Evolutionary conservation across 1,139 yeast species (phyloP).

Genomic region (Protomyces inouyei): DNA sequence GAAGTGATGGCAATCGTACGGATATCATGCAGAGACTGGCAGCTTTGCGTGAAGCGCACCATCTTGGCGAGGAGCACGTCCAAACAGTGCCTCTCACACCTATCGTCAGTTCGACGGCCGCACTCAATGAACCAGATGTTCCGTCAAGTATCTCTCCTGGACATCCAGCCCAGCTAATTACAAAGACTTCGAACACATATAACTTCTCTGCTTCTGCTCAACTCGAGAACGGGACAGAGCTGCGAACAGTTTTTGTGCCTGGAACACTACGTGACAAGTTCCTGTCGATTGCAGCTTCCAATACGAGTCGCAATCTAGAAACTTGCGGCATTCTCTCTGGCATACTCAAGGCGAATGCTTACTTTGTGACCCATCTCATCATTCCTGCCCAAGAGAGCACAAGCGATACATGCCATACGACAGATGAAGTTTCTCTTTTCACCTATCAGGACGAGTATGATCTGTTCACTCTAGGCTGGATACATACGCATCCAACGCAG

Average conservation of each 20-base stretch:
- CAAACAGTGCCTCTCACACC: background rate
- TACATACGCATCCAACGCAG: conserved; percentile 65
- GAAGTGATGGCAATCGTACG: background rate
- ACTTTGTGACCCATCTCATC: conserved; percentile 53
- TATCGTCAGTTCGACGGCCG: background rate
- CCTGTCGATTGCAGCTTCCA: conserved; percentile 45
- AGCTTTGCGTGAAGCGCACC: background rate
- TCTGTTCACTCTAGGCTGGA: conserved; percentile 60
- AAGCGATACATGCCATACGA: conserved; percentile 54
- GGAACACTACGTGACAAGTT: conserved; percentile 44
- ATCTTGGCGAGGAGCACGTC: background rate
- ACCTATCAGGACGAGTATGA: conserved; percentile 51
- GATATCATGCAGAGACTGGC: background rate
- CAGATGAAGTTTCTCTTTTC: conserved; percentile 53
- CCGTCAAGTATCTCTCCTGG: background rate
- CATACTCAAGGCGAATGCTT: conserved; percentile 52
- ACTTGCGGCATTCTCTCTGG: conserved; percentile 64
- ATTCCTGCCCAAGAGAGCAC: conserved; percentile 60
- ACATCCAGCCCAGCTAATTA: too few species aligned
- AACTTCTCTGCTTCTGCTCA: conserved; percentile 5
- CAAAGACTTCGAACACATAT: background rate
- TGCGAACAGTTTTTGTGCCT: conserved; percentile 52
- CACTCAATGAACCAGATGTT: background rate
- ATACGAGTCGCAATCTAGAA: conserved; percentile 50
- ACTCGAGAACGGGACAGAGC: conserved; percentile 52